Conservation (phyloP, 768 basidiomycete genomes). For the Tubosaeta sp. region DNA sequence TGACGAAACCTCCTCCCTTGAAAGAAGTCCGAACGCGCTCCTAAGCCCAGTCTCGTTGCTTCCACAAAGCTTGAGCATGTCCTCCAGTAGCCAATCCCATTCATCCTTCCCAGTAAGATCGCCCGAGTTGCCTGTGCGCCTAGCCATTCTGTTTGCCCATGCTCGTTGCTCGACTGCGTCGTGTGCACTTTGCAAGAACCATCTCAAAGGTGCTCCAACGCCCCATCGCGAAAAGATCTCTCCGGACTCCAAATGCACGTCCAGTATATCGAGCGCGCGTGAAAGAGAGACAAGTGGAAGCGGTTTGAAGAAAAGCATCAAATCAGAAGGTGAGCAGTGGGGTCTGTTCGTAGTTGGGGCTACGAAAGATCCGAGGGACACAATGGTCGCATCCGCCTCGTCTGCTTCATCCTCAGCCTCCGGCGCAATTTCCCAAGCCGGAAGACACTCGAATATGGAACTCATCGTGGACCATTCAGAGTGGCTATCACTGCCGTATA, state of each 20-base stretch:
- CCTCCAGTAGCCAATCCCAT: slow-evolving; percentile 85
- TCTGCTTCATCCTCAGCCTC: slow-evolving; percentile 65
- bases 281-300: slow-evolving; percentile 73
- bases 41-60: slow-evolving; percentile 57
- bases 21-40: slow-evolving; percentile 78
- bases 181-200: slow-evolving; percentile 79
- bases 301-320: slow-evolving; percentile 79
- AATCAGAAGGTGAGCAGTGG: slow-evolving; percentile 57
- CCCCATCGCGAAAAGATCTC: slow-evolving; percentile 90
- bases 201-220: slow-evolving; percentile 77
- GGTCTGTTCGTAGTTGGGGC: slow-evolving; percentile 63
- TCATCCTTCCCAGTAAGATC: slow-evolving; percentile 60
- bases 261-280: slow-evolving; percentile 81
- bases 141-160: slow-evolving; percentile 84
- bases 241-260: slow-evolving; percentile 90
- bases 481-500: slow-evolving; percentile 77
- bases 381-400: slow-evolving; percentile 75
- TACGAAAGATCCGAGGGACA: slow-evolving; percentile 76
- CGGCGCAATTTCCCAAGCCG: slow-evolving; percentile 71
- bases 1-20: slow-evolving; percentile 63
- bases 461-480: slow-evolving; percentile 84
- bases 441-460: slow-evolving; percentile 91
- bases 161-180: slow-evolving; percentile 68
- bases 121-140: slow-evolving; percentile 56
- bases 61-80: slow-evolving; percentile 80